Percentiles rank a stretch among this genome's conserved stretches.
phyloP scores from a whole-genome alignment of 176 grass and related monocot species.

The Avena eriantha region DNA sequence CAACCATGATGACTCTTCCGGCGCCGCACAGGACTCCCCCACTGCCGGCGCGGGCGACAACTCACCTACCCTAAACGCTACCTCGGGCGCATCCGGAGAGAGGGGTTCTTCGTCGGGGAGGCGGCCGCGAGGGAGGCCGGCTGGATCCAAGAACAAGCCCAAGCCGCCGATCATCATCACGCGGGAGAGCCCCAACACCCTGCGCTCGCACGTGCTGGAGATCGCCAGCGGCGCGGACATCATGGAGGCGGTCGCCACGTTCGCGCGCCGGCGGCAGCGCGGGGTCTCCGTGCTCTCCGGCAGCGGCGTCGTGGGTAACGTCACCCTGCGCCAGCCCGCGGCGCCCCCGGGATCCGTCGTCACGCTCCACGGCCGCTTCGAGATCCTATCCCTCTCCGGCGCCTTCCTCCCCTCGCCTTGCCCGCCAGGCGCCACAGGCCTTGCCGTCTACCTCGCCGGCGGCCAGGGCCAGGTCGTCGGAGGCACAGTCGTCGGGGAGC shows the following conservation, averaged over 20 bases:
- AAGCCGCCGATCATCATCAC: slow-evolving; percentile 81
- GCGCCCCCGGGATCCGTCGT: slow-evolving; percentile 58
- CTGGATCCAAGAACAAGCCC: slow-evolving; percentile 82
- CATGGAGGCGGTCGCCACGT: slow-evolving; percentile 61
- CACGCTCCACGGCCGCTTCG: slow-evolving; percentile 77
- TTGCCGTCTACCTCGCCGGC: slow-evolving; percentile 70
- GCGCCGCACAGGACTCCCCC: slow-evolving; percentile 50
- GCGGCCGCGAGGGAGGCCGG: slow-evolving; percentile 63
- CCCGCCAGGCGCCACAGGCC: slow-evolving; percentile 60
- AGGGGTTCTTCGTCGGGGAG: background rate
- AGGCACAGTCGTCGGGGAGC: slow-evolving; percentile 63
- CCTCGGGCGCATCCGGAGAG: slow-evolving; percentile 39
- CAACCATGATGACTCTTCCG: slow-evolving; percentile 61
- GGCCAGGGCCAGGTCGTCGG: slow-evolving; percentile 85
- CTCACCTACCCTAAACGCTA: slow-evolving; percentile 40
- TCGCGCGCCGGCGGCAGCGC: slow-evolving; percentile 68
- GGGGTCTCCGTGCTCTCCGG: slow-evolving; percentile 78
- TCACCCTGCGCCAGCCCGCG: slow-evolving; percentile 69
- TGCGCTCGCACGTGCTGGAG: slow-evolving; percentile 76
- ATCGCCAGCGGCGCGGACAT: slow-evolving; percentile 74
- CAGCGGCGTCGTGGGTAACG: slow-evolving; percentile 71
- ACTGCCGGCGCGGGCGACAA: slow-evolving; percentile 49
- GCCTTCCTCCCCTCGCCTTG: slow-evolving; percentile 73
- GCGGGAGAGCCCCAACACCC: slow-evolving; percentile 71
- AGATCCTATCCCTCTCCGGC: slow-evolving; percentile 79